A percentile compares a stretch with the other conserved stretches of the same genome.
These are phyloP conservation scores for Limonium bicolor DNA, from an alignment of 148 eudicot genomes.

Conservation along the genomic window DNA sequence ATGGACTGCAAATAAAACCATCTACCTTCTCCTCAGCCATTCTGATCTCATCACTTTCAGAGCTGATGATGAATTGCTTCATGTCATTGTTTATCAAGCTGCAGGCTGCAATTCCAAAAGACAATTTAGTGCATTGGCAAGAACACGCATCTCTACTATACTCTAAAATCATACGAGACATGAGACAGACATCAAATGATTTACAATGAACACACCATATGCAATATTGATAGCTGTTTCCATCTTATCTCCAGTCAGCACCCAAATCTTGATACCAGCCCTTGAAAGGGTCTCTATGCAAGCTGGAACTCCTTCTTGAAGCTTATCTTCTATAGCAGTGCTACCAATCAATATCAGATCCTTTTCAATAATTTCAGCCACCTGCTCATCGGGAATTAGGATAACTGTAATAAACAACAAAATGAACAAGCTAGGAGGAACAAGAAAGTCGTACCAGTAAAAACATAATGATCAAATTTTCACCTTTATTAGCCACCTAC, in stretches of 20 bases:
- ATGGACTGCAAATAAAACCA: not conserved
- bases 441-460: too few relatives aligned
- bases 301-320: slow-evolving; percentile 94
- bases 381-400: slow-evolving; percentile 28
- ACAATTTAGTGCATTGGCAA: not conserved
- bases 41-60: slow-evolving; percentile 88
- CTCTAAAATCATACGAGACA: too few relatives aligned
- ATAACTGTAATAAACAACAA: too few relatives aligned
- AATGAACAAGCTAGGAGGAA: too few relatives aligned
- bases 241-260: slow-evolving; percentile 96
- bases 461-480: too few relatives aligned
- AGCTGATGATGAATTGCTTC: slow-evolving; percentile 88
- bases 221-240: slow-evolving; percentile 98
- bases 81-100: slow-evolving; percentile 75
- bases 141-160: too few relatives aligned
- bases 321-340: slow-evolving; percentile 98
- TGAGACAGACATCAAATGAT: not conserved
- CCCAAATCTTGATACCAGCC: slow-evolving; percentile 99
- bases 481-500: too few relatives aligned
- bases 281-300: slow-evolving; percentile 89
- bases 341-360: slow-evolving; percentile 79
- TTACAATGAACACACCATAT: slow-evolving; percentile 44
- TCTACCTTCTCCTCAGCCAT: slow-evolving; percentile 81
- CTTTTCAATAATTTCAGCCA: slow-evolving; percentile 83
- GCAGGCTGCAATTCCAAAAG: slow-evolving; percentile 55